Percentiles rank a stretch among this genome's conserved stretches.
Conservation (phyloP, 2,329 filamentous ascomycete genomes). For the Beauveria bassiana region DNA sequence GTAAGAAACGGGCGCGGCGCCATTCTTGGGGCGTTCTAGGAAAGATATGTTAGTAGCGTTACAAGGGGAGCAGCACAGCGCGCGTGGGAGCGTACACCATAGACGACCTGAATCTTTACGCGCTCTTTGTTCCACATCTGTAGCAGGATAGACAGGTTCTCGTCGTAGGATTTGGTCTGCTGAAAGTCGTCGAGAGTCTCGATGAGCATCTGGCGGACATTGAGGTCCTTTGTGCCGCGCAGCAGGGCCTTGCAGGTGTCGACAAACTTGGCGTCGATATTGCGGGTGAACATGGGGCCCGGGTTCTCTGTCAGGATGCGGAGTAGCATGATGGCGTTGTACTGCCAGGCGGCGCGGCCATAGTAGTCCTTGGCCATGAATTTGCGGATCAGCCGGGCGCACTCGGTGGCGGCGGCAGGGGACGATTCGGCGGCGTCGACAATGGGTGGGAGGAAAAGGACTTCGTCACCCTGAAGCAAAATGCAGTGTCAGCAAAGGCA, state of each 20-base stretch:
- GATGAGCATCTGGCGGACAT: slow-evolving; percentile 76
- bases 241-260: slow-evolving; percentile 68
- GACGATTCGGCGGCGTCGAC: slow-evolving; percentile 94
- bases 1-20: slow-evolving; percentile 1
- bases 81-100: slow-evolving; percentile 35
- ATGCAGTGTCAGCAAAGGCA: background rate
- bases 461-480: slow-evolving; percentile 66
- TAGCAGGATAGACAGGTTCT: slow-evolving; percentile 61
- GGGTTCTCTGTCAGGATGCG: slow-evolving; percentile 91
- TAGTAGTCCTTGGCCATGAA: slow-evolving; percentile 69
- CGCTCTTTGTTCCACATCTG: slow-evolving; percentile 91
- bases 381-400: slow-evolving; percentile 72
- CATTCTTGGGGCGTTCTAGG: background rate
- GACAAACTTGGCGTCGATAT: slow-evolving; percentile 79
- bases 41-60: background rate
- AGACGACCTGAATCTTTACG: slow-evolving; percentile 48
- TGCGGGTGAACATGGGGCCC: slow-evolving; percentile 80
- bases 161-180: slow-evolving; percentile 62
- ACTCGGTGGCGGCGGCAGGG: slow-evolving; percentile 73
- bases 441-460: slow-evolving; percentile 84
- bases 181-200: slow-evolving; percentile 80
- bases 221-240: slow-evolving; percentile 60
- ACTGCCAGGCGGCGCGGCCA: slow-evolving; percentile 64
- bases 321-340: slow-evolving; percentile 93
- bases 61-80: background rate